Conservation (phyloP, 106 monocot genomes). For the Dactylorhiza incarnata region DNA sequence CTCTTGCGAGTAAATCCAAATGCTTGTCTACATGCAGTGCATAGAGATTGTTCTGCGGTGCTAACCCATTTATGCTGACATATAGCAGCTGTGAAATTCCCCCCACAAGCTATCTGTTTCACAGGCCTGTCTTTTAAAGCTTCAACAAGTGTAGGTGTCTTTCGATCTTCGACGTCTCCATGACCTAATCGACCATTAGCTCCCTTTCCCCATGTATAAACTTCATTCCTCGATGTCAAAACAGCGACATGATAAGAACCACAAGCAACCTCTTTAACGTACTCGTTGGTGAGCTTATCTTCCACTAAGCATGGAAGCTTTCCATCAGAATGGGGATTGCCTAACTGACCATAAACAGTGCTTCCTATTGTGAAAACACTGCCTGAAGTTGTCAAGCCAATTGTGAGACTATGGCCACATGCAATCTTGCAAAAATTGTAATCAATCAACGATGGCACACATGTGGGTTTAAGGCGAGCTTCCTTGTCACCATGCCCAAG, state of each 20-base stretch:
- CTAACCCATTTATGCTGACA: slow-evolving; percentile 95
- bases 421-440: slow-evolving; percentile 87
- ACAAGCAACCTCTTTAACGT: slow-evolving; percentile 72
- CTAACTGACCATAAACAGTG: slow-evolving; percentile 91
- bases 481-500: slow-evolving; percentile 92
- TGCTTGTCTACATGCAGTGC: slow-evolving; percentile 62
- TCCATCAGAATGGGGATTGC: slow-evolving; percentile 81
- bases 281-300: slow-evolving; percentile 60
- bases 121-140: slow-evolving; percentile 84
- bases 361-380: slow-evolving; percentile 80
- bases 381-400: slow-evolving; percentile 82
- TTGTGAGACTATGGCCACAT: slow-evolving; percentile 82
- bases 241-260: slow-evolving; percentile 89
- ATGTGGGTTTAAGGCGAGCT: slow-evolving; percentile 72
- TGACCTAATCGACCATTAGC: slow-evolving; percentile 95
- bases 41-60: slow-evolving; percentile 73
- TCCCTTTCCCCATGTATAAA: slow-evolving; percentile 95
- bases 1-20: slow-evolving; percentile 89
- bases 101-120: slow-evolving; percentile 81
- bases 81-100: slow-evolving; percentile 78
- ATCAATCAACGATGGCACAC: slow-evolving; percentile 87
- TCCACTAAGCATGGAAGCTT: slow-evolving; percentile 78
- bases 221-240: slow-evolving; percentile 61
- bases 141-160: slow-evolving; percentile 77
- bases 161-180: slow-evolving; percentile 88